Evolutionary conservation across 2,329 filamentous ascomycete species (phyloP).

Genomic region (Diplodia seriata): DNA sequence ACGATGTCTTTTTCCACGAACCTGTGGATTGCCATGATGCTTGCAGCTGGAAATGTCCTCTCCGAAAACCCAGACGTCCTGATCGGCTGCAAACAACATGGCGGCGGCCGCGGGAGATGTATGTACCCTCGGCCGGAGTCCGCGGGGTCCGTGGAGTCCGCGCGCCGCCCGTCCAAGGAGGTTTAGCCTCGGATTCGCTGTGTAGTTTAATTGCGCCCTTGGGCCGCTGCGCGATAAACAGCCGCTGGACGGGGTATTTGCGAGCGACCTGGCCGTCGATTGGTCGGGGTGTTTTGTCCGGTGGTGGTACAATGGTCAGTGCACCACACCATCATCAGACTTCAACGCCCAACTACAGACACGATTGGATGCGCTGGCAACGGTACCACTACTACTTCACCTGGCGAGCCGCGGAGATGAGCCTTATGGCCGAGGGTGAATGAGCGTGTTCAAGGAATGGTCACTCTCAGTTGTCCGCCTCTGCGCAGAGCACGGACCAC

Average conservation of each 20-base stretch:
- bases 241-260: not conserved
- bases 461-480: too few species aligned
- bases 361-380: too few species aligned
- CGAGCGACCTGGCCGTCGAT: not conserved
- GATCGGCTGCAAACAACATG: not conserved
- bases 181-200: not conserved
- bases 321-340: not conserved
- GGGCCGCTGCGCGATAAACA: not conserved
- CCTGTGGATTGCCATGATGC: slow-evolving; percentile 9
- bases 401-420: not conserved
- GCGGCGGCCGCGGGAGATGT: not conserved
- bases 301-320: not conserved
- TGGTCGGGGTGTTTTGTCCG: not conserved
- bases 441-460: not conserved
- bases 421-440: too few species aligned
- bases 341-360: not conserved
- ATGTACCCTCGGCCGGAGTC: slow-evolving; percentile 14
- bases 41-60: not conserved
- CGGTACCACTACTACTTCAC: too few species aligned
- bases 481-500: too few species aligned
- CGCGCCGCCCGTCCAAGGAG: not conserved
- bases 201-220: not conserved
- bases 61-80: not conserved
- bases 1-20: too few species aligned
- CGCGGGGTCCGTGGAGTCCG: slow-evolving; percentile 17